Evolutionary conservation across 257 asterid genomes (phyloP).

Genomic region (Scutellaria minor): DNA sequence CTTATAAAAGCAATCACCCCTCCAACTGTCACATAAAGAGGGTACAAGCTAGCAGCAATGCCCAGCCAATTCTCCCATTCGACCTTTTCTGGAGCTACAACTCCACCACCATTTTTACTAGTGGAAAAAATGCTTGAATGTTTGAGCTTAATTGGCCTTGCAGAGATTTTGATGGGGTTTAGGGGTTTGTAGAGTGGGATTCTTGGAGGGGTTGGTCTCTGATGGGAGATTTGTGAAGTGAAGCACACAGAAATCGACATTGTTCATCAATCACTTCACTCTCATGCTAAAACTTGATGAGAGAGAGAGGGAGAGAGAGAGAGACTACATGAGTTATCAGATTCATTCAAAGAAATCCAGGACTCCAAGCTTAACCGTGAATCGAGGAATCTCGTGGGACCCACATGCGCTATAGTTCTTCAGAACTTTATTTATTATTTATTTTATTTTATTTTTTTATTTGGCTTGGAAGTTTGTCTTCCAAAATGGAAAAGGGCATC

Average conservation of each 20-base stretch:
- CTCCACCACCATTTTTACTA: constrained; percentile 29
- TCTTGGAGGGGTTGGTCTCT: constrained; percentile 34
- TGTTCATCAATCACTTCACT: constrained; percentile 1
- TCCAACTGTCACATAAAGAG: constrained; percentile 81
- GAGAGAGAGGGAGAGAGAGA: neutral
- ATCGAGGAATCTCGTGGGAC: constrained; percentile 25
- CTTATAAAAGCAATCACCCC: constrained; percentile 66
- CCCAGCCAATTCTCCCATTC: constrained; percentile 67
- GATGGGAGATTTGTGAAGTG: constrained; percentile 41
- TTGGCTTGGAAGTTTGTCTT: neutral
- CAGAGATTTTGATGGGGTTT: constrained; percentile 36
- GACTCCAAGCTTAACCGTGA: constrained; percentile 23
- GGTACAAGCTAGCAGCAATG: constrained; percentile 77
- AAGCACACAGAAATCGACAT: constrained; percentile 64
- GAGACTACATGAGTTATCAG: no score
- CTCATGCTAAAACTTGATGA: neutral
- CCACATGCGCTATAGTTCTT: neutral
- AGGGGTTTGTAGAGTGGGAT: constrained; percentile 41
- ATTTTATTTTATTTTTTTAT: neutral
- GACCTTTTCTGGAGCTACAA: constrained; percentile 49
- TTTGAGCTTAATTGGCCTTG: constrained; percentile 26
- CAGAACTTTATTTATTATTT: neutral
- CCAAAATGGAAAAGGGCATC: no score
- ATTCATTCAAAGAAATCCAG: constrained; percentile 19
- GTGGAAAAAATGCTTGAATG: constrained; percentile 31